phyloP scores from a whole-genome alignment of 164 flowering plant genomes.

The Tinospora cordifolia region DNA sequence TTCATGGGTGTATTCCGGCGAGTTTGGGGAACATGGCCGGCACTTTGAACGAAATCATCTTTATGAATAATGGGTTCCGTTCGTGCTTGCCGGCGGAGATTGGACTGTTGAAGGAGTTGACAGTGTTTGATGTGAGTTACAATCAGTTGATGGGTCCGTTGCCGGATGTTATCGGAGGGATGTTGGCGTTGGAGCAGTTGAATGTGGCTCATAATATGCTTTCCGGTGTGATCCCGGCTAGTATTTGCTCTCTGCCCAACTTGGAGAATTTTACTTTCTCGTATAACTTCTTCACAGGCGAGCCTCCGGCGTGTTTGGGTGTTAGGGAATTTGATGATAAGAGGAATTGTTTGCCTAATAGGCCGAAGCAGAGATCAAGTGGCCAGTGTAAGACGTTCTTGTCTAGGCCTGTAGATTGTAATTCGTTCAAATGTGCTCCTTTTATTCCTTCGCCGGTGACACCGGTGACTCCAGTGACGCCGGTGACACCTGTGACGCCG shows the following conservation, averaged over 20 bases:
- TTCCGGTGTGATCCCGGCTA: constrained; percentile 55
- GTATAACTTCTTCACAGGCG: constrained; percentile 77
- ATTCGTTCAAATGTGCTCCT: constrained; percentile 50
- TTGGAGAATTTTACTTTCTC: constrained; percentile 67
- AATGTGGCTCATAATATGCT: constrained; percentile 83
- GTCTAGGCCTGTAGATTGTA: constrained; percentile 55
- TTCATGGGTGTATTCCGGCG: constrained; percentile 74
- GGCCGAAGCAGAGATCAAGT: constrained; percentile 58
- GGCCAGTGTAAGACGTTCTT: constrained; percentile 50
- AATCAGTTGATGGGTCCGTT: constrained; percentile 67
- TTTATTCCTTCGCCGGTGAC: constrained; percentile 60
- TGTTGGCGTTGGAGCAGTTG: constrained; percentile 70
- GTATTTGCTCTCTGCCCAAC: constrained; percentile 60
- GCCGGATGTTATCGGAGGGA: constrained; percentile 53
- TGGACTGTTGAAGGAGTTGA: constrained; percentile 59
- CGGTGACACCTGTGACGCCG: constrained; percentile 25
- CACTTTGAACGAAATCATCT: constrained; percentile 59
- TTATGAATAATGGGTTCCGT: constrained; percentile 58
- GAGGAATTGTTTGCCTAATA: constrained; percentile 63
- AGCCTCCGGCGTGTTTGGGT: constrained; percentile 58
- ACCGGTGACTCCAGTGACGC: constrained; percentile 20
- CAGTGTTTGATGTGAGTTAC: constrained; percentile 71
- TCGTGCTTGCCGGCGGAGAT: constrained; percentile 73
- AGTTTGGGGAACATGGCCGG: constrained; percentile 69
- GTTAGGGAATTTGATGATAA: constrained; percentile 45